phyloP scores from a whole-genome alignment of 2,329 filamentous ascomycete species.

The Fusarium torulosum region DNA sequence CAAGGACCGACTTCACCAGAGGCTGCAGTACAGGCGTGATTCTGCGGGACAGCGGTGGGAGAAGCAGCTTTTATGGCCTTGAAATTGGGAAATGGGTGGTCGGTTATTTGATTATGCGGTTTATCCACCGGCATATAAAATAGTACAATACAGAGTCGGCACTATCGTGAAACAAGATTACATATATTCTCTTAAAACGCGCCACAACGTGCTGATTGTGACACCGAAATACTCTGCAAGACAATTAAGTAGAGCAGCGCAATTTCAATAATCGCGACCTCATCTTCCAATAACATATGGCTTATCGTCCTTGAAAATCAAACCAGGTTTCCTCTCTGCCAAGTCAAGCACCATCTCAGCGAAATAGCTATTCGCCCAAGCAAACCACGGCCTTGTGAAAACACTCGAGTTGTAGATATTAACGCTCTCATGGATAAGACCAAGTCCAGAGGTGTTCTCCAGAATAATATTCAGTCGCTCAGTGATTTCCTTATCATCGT shows the following conservation, averaged over 20 bases:
- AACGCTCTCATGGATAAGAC: slow-evolving; percentile 17
- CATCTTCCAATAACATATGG: slow-evolving; percentile 7
- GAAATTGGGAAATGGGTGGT: background rate
- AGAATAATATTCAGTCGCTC: slow-evolving; percentile 15
- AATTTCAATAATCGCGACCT: too few species aligned
- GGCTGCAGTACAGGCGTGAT: background rate
- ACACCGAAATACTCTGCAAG: too few species aligned
- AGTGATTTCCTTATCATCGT: slow-evolving; percentile 9
- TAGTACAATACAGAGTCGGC: too few species aligned
- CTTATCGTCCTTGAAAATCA: slow-evolving; percentile 16
- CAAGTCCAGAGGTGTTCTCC: slow-evolving; percentile 22
- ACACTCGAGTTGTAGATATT: slow-evolving; percentile 27
- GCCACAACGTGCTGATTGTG: too few species aligned
- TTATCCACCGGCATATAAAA: too few species aligned
- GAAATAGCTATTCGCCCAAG: slow-evolving; percentile 33
- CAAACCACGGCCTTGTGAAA: slow-evolving; percentile 27
- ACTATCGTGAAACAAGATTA: too few species aligned
- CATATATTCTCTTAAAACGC: too few species aligned
- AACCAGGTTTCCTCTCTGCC: slow-evolving; percentile 11
- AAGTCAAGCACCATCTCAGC: slow-evolving; percentile 25
- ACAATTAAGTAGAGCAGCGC: too few species aligned
- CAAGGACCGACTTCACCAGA: slow-evolving; percentile 10
- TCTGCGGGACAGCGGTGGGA: background rate
- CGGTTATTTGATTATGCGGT: too few species aligned
- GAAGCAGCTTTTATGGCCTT: background rate